Conservation (phyloP, 2,329 filamentous ascomycete genomes). For the Didymella sp. region DNA sequence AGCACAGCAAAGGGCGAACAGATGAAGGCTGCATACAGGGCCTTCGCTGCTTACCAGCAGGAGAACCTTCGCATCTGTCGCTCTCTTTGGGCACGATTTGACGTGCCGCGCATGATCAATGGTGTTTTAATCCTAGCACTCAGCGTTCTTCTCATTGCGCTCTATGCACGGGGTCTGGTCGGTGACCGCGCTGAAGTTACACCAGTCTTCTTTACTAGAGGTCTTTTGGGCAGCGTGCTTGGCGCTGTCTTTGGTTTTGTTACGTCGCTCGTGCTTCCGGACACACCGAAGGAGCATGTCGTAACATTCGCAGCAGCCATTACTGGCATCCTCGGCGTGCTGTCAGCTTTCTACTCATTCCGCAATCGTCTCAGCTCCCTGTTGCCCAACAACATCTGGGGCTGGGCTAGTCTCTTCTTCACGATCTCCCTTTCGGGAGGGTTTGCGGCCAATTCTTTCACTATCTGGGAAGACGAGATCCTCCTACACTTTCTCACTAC, state of each 20-base stretch:
- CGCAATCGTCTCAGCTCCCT: constrained; percentile 58
- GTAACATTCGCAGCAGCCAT: constrained; percentile 52
- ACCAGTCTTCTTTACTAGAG: constrained; percentile 60
- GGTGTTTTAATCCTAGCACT: constrained; percentile 75
- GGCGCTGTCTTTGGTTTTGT: constrained; percentile 54
- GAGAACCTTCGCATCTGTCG: constrained; percentile 82
- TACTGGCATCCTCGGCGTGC: constrained; percentile 50
- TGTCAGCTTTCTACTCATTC: constrained; percentile 52
- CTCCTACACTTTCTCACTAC: constrained; percentile 89
- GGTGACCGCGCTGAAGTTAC: constrained; percentile 63
- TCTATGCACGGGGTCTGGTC: constrained; percentile 71
- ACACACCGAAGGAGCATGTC: constrained; percentile 50
- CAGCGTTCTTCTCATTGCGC: constrained; percentile 71
- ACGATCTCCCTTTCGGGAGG: constrained; percentile 88
- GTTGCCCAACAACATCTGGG: constrained; percentile 80
- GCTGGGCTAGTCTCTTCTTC: constrained; percentile 82
- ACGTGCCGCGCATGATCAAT: constrained; percentile 82
- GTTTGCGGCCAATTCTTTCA: constrained; percentile 97
- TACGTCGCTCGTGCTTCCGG: constrained; percentile 53
- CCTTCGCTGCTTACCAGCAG: constrained; percentile 76
- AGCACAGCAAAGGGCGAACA: constrained; percentile 46
- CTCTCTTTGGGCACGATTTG: constrained; percentile 88
- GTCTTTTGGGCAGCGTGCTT: constrained; percentile 56
- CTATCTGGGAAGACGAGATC: constrained; percentile 98
- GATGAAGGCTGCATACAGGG: constrained; percentile 57